Evolutionary conservation across 441 rosid species (phyloP).

Genomic region (Arabidopsis hybrid): DNA sequence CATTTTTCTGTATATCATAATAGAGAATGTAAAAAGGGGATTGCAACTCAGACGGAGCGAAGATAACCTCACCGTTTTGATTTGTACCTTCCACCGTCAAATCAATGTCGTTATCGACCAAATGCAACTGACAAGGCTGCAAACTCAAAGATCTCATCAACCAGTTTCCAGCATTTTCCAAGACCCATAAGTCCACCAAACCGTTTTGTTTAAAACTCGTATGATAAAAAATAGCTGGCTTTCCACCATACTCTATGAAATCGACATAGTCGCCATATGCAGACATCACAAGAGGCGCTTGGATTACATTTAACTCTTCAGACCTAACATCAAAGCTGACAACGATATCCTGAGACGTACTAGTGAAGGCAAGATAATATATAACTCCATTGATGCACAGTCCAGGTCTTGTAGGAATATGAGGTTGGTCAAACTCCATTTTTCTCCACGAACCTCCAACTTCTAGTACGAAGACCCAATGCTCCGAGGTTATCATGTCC

Average conservation of each 20-base stretch:
- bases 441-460: neutral
- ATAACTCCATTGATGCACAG: neutral
- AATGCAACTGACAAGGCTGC: neutral
- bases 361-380: neutral
- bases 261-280: too few species aligned
- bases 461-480: slow-evolving; percentile 8
- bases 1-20: slow-evolving; percentile 14
- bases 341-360: neutral
- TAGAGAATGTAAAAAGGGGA: neutral
- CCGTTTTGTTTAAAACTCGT: neutral
- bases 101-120: neutral
- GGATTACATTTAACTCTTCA: neutral
- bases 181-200: slow-evolving; percentile 1
- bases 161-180: slow-evolving; percentile 3
- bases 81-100: neutral
- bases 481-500: neutral
- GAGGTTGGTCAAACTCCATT: neutral
- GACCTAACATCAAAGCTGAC: neutral
- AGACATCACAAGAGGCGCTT: neutral
- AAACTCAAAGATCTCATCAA: neutral
- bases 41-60: neutral
- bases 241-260: slow-evolving; percentile 9
- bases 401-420: neutral
- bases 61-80: neutral
- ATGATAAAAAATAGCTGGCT: slow-evolving; percentile 1